Base-by-base conservation (phyloP, 2,329 filamentous ascomycete species). In the Calonectria crousiana region DNA sequence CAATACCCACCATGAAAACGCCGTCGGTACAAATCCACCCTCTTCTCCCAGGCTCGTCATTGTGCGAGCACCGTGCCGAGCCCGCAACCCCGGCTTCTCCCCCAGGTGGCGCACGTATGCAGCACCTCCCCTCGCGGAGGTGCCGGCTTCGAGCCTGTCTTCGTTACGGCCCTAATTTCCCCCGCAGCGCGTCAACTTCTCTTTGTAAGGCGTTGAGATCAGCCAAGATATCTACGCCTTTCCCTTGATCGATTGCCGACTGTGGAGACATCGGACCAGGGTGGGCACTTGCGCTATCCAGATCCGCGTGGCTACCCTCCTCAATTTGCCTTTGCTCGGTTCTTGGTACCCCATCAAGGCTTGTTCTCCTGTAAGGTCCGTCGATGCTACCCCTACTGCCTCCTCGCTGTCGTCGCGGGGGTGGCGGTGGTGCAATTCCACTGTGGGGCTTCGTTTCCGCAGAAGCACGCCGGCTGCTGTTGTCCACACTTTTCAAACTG, bases 131-230 rank as follows among this genome's bases (percentile, higher is more conserved):
- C 53, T 36, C 36, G 3, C 30, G 44, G 34, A 52, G 51, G 52
- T 26, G n/a, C 38, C 64, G 56, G 58, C 56, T 47, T 64, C 69
- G 44, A 34, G 23, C 71, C 56, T 52, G 32, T 66, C 62, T n/a
- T 71, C 41, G 20, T 82, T 77, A 83, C 34, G 68, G 44, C 26
- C 74, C 74, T 56, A 83, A 44, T 77, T 84, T 82, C 26, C 84
- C 84, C 67, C 84, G 80, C 56, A 93, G 80, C 5, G 91, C 93
- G 84, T 96, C 94, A 49, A 96, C 94, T 81, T 96, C 94, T 81
- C 90, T 90, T 84, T 95, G 94, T 75, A 96, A 84, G 28, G 92
- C 92, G 60, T 91, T 90, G 70, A 96, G 84, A 82, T 96, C 93
- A 1, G 93, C 93, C 77, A 96, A 84, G 73, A 96, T 95, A 80